Evolutionary conservation across 495 filamentous ascomycete genomes (phyloP).

Genomic region (Aspergillus heteromorphus): DNA sequence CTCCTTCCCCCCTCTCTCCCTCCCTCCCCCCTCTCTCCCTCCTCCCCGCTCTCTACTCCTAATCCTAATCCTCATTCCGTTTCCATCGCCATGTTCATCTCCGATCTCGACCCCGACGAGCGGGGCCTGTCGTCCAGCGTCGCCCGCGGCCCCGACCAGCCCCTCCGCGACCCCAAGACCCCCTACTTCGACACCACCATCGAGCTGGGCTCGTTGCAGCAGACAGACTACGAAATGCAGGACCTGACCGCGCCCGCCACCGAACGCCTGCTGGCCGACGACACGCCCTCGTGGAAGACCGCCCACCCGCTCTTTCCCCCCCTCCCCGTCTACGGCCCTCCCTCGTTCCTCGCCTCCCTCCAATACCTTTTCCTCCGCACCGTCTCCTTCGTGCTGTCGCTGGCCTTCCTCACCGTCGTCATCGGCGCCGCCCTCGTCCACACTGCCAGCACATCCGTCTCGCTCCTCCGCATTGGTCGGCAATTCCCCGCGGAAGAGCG

Average conservation of each 20-base stretch:
- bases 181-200: slow-evolving; percentile 5
- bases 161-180: not conserved
- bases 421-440: slow-evolving; percentile 67
- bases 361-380: slow-evolving; percentile 57
- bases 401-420: slow-evolving; percentile 70
- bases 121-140: not conserved
- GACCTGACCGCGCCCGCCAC: slow-evolving; percentile 8
- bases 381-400: slow-evolving; percentile 67
- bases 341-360: slow-evolving; percentile 55
- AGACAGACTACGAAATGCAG: slow-evolving; percentile 6
- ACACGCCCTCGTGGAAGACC: not conserved
- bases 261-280: slow-evolving; percentile 12
- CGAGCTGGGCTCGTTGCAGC: not conserved
- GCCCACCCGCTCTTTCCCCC: slow-evolving; percentile 80
- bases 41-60: not conserved
- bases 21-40: not conserved
- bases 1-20: not conserved
- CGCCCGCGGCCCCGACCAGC: not conserved
- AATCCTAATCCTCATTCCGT: not conserved
- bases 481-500: slow-evolving; percentile 63
- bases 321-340: slow-evolving; percentile 75
- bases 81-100: slow-evolving; percentile 8
- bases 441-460: slow-evolving; percentile 47
- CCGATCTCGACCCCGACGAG: slow-evolving; percentile 1
- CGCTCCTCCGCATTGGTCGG: slow-evolving; percentile 44